Conservation (phyloP, 73 alveolate species). For the Durusdinium trenchii region DNA sequence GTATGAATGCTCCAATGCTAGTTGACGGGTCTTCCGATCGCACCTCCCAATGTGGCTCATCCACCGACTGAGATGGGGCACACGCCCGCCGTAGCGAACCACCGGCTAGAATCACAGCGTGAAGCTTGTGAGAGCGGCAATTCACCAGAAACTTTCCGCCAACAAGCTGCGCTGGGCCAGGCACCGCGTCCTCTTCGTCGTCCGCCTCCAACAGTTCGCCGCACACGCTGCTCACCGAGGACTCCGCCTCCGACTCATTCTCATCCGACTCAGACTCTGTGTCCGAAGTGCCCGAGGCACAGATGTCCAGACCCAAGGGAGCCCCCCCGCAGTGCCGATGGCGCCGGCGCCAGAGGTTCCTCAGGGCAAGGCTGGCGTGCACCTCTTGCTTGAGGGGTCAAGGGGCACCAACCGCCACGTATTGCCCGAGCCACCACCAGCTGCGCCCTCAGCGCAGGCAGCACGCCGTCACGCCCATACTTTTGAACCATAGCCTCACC, state of each 20-base stretch:
- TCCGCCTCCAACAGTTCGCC: background rate
- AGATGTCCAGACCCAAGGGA: background rate
- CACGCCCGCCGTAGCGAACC: slow-evolving; percentile 1
- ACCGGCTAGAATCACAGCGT: background rate
- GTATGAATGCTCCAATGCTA: background rate
- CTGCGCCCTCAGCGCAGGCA: slow-evolving; percentile 24
- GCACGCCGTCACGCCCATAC: background rate
- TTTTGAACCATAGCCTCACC: slow-evolving; percentile 5
- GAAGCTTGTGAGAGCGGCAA: background rate
- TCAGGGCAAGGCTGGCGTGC: background rate
- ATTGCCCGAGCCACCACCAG: background rate
- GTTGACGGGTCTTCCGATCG: background rate
- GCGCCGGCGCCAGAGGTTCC: background rate
- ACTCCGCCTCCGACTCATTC: background rate
- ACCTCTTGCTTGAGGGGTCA: background rate
- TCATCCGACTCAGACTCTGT: background rate
- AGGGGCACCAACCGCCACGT: background rate
- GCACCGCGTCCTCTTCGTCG: background rate
- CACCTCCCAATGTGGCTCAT: background rate
- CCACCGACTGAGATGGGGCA: background rate
- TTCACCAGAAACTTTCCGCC: background rate
- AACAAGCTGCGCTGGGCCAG: background rate
- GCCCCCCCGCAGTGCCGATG: background rate
- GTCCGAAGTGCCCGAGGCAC: background rate
- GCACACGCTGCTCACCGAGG: background rate